Base-by-base conservation (phyloP, 805 yeast species). In the Teunomyces stri region DNA sequence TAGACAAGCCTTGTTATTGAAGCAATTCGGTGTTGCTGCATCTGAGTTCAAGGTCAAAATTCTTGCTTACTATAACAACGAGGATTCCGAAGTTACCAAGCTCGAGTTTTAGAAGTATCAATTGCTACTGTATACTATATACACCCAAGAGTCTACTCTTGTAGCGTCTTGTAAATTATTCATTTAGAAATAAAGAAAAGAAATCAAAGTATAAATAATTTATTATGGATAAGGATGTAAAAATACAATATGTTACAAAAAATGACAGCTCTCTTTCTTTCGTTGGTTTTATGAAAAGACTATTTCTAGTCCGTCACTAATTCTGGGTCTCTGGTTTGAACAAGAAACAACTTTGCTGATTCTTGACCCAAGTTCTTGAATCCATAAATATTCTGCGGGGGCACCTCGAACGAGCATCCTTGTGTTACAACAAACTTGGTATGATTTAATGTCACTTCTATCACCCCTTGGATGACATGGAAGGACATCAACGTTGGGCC, bases 1-100 rank as follows among this genome's bases (percentile, higher is more conserved):
- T 43, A 85, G 87, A 60, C 95, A 94, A 72, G 95, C 97, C 20
- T 79, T 94, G 56, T 82, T 94, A 47, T 77, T 94, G 66, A 94
- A 94, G 70, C 94, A 89, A 57, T 95, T 94, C 67, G 99, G 99
- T 61, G 81, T 95, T 48, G 97, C 97, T 10, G 89, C 90, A 47
- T 79, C 97, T 39, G 90, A 88, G 63, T 94, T 92, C 71, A 89
- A 84, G 68, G 95, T 94, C 44, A 78, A 81, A 58, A 71, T 87
- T 52, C 70, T 83, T 57, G 97, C 94, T 15, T 88, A 78, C 66
- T 92, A 87, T 64, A 84, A 86, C 64, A 83, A 79, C 49, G 89
- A 88, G 46, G 68, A 52, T 36, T 51, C 64, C 12, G 63, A 67
- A 50, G 56, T 66, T 40, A 59, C 57, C 28, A 58, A 61, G 51